Base-by-base conservation (phyloP, 495 filamentous ascomycete genomes). In the Penicillium simplicissimum region DNA sequence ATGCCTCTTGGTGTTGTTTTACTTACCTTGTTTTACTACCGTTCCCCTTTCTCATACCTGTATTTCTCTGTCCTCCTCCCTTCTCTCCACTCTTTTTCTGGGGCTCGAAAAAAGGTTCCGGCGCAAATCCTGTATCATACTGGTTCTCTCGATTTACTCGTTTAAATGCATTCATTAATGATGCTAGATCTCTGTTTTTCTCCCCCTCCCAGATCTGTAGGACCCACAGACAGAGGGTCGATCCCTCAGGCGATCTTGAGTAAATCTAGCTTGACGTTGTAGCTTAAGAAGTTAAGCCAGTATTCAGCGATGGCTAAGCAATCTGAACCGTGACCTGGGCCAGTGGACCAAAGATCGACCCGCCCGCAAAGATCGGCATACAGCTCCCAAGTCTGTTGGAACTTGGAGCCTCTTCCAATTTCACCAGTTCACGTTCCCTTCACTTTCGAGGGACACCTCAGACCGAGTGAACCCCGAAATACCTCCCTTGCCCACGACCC, bases 1-100 rank as follows among this genome's bases (percentile, higher is more conserved):
- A 71, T 68, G 66, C 70, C 31, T n/a, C 62, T 74, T 72, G 62
- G 60, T 67, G 62, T 67, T 67, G 42, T 68, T 72, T 68, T 74
- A 55, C 69, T 65, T 64, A 63, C 55, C 64, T 63, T 63, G 43
- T 60, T 57, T 54, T 64, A 61, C 60, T 17, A 40, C 33, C 35
- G 19, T 23, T 51, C n/a, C 51, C 19, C 21, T 42, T 52, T 66
- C 47, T 64, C 61, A 63, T 73, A 65, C 64, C 64, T 73, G 63
- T 75, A 70, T 76, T 69, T 64, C 67, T 73, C 54, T 64, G 36
- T 63, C 63, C 55, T 53, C 67, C 53, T 65, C 31, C 43, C 40
- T 31, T 35, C 54, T 65, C 69, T 70, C 67, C 65, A 65, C 66
- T 68, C 67, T 34, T 52, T 35, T 60, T 58, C 54, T 66, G 61